Percentiles rank a stretch among this genome's conserved stretches.
Evolutionary conservation across 1,139 yeast genomes (phyloP).

Genomic region (Saccharomyces hybrid): DNA sequence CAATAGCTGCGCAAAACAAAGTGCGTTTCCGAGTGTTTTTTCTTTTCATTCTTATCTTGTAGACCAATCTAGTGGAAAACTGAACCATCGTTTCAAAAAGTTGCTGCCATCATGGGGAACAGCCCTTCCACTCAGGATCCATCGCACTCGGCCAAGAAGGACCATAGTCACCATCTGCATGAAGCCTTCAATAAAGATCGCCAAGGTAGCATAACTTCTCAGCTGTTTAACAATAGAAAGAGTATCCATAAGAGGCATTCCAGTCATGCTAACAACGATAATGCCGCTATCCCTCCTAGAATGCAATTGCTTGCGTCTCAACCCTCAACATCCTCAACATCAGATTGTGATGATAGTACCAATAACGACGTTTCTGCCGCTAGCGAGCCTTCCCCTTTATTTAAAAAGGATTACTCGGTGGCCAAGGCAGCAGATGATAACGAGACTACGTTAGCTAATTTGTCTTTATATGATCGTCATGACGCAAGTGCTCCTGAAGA

Average conservation of each 20-base stretch:
- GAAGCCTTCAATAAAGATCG: constrained; percentile 6
- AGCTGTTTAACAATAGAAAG: constrained; percentile 18
- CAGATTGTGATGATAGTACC: background rate
- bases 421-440: constrained; percentile 3
- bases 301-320: background rate
- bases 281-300: background rate
- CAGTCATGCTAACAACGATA: background rate
- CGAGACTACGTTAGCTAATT: background rate
- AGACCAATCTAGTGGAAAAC: background rate
- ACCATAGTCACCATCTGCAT: background rate
- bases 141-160: background rate
- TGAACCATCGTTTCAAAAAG: background rate
- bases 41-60: background rate
- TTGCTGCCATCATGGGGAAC: constrained; percentile 11
- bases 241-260: constrained; percentile 8
- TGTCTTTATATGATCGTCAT: background rate
- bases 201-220: constrained; percentile 21
- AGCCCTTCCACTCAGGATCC: constrained; percentile 9
- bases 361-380: background rate
- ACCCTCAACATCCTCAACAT: too few relatives aligned
- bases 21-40: background rate
- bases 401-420: constrained; percentile 18
- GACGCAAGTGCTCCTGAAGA: background rate
- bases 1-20: background rate
- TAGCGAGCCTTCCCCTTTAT: constrained; percentile 5